A percentile compares a stretch with the other conserved stretches of the same genome.
Evolutionary conservation across 2,329 filamentous ascomycete species (phyloP).

Genomic region (Alternaria brassicae): DNA sequence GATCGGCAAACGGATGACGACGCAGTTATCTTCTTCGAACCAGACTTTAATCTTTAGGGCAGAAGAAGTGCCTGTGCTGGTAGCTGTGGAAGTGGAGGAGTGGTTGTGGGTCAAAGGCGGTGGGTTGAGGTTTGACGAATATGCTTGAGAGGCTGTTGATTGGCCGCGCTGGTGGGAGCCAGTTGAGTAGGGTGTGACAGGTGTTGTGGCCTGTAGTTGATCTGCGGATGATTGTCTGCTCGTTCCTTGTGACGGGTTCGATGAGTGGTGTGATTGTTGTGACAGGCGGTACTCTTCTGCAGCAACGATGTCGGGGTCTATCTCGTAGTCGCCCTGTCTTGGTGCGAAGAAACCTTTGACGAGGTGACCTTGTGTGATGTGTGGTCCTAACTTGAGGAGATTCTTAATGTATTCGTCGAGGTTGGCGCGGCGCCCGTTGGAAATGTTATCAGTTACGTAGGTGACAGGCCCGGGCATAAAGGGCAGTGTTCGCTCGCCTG

Average conservation of each 20-base stretch:
- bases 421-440: conserved; percentile 89
- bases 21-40: conserved; percentile 84
- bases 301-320: conserved; percentile 71
- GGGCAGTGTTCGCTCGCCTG: conserved; percentile 78
- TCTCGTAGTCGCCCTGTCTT: conserved; percentile 89
- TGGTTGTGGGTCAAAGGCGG: conserved; percentile 50
- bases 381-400: conserved; percentile 78
- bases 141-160: conserved; percentile 40
- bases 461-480: conserved; percentile 99
- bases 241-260: conserved; percentile 46
- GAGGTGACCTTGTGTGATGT: conserved; percentile 83
- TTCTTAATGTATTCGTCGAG: conserved; percentile 96
- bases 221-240: conserved; percentile 50
- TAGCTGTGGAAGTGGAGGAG: conserved; percentile 45
- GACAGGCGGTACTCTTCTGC: conserved; percentile 78
- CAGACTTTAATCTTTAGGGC: conserved; percentile 90
- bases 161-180: conserved; percentile 53
- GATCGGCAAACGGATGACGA: conserved; percentile 85
- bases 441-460: conserved; percentile 97
- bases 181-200: conserved; percentile 46
- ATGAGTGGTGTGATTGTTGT: conserved; percentile 55
- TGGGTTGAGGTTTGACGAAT: conserved; percentile 40
- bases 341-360: conserved; percentile 93
- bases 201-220: conserved; percentile 47
- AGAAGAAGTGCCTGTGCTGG: conserved; percentile 39